Evolutionary conservation across 2,329 filamentous ascomycete species (phyloP), one percentile per base, ranked within the genome.

Genomic region (Knoxdaviesia capensis): DNA sequence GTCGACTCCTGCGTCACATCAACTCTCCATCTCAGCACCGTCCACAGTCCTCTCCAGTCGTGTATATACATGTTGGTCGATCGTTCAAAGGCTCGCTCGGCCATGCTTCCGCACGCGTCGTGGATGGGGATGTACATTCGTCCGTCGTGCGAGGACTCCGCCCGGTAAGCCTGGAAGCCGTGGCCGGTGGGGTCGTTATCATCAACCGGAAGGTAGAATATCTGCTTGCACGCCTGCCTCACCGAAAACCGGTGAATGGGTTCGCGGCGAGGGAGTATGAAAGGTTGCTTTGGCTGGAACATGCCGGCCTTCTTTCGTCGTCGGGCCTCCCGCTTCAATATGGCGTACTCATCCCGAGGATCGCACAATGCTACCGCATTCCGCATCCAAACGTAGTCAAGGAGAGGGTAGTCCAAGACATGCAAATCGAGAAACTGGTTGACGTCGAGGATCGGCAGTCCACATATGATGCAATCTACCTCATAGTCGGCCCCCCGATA

Each of bases 81-180:
- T 8, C 7, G 28, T 4, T 33, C 11, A 10, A 44, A 29, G 31
- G 40, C 42, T 6, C 35, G 39, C 5, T 31, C 35, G n/a, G 35
- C 39, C 29, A 44, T 28, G n/a, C 38, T 31, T 9, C 31, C 30
- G n/a, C 42, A 44, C n/a, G 39, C 33, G 5, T 35, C 11, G 7
- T 44, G 42, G 9, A 44, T 34, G 8, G 42, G 42, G 28, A 44
- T 29, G 10, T 40, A 31, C 9, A 40, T 5, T 30, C 38, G 28
- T 31, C 33, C 30, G 38, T 40, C 33, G 6, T 29, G 38, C 30
- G 31, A 30, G 31, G 11, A 31, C 8, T 10, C 11, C n/a, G 38
- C 8, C 38, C 38, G 38, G 20, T n/a, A 40, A 31, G 38, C 38
- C 38, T 40, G 38, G 38, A 32, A 31, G 38, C 33, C 28, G 30